Evolutionary conservation across 805 yeast genomes (phyloP), one percentile per base, ranked within the genome.

Genomic region (Candida mattraensis): DNA sequence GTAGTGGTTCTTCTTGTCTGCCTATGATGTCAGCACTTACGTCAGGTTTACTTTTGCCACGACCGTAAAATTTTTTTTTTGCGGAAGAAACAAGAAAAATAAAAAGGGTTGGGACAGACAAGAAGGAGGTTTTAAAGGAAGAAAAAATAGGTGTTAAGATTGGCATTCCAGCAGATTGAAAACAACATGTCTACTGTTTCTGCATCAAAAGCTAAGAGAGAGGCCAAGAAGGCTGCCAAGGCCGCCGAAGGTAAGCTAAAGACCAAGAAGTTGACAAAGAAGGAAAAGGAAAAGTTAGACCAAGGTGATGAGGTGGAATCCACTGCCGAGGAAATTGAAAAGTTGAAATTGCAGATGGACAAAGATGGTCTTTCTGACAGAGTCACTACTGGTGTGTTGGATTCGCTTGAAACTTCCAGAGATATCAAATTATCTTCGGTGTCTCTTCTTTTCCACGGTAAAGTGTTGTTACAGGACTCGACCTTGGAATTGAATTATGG

Each of bases 191-290:
- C 78, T 40, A 43, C 58, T 26, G 76, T 80, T 50, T 91, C 98
- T 39, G 80, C 96, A 49, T 88, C 97, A 14, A 91, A 91, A 66
- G 98, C 98, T 47, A 93, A 91, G 72, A 87, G 99, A 82, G 97
- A 91, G 50, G 96, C 95, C 49, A 91, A 89, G 71, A 87, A 88
- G 67, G 87, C 84, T 53, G 94, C 89, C 69, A 87, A 89, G 67
- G 84, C 83, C 52, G 94, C 87, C 42, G 86, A 85, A 52, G 89
- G 88, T 58, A 70, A 77, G 58, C 66, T 74, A 45, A 70, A 78
- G 56, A 64, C 74, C 44, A 70, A 77, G 68, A 83, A 77, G 69
- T 76, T 82, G 63, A 75, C 76, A 50, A 74, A 72, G 67, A 78
- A 75, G 63, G 76, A 69, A 33, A 48, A 51, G 48, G 62, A 56